Evolutionary conservation across 2,329 filamentous ascomycete species (phyloP), one percentile per base, ranked within the genome.

Genomic region (Cadophora gregata): DNA sequence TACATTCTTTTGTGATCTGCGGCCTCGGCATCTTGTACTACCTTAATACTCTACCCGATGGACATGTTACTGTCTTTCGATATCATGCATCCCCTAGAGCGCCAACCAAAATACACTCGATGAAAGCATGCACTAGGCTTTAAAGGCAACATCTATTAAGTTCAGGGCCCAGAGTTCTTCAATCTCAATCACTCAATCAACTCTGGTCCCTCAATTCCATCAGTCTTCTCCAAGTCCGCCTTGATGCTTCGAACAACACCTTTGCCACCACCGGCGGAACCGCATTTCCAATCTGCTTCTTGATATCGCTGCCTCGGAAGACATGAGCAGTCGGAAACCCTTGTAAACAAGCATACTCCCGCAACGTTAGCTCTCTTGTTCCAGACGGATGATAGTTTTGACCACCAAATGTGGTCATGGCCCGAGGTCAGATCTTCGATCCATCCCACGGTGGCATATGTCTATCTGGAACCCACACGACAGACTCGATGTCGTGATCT

Each of bases 271-370:
- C 79, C 0, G 91, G 87, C 0, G 93, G 90, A 19, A 95, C 93
- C 0, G 92, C 92, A 73, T 96, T 95, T 0, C 92, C 92, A 69
- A 95, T 91, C 75, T 93, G 91, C 69, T 81, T 84, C 70, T 85
- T 85, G 19, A 86, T 79, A 16, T 77, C 75, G 0, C 78, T 81
- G 0, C 77, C 74, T 0, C 58, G 72, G 73, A 95, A 94, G 0
- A 77, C 76, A 75, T 92, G 89, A 1, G 79, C 75, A 0, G 78
- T 66, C 0, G 90, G 90, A 60, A 96, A 95, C 0, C 89, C 89
- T 70, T 93, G 90, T 0, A 95, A 76, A 3, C 82, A 82, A 0
- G 92, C 90, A 47, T 87, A 84, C 75, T 96, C 92, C 0, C 89
- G 83, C 4, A 86, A 75, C 0, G 90, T 94, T 58, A 91, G 90